Evolutionary conservation across 2,329 filamentous ascomycete species (phyloP), one percentile per base, ranked within the genome.

Genomic region (Aspergillus sp.): DNA sequence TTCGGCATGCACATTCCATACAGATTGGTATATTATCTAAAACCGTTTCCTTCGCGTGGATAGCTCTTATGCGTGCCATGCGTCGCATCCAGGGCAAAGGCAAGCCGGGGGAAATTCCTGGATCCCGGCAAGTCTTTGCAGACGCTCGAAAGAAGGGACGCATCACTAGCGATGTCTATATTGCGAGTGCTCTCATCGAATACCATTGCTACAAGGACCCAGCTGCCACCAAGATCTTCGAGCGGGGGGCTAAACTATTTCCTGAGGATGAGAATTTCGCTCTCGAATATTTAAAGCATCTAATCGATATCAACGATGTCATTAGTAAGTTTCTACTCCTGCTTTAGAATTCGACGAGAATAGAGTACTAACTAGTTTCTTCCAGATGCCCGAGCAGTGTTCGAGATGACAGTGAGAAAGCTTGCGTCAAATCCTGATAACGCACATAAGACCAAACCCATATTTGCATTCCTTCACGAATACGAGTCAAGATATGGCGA

Each of bases 401-500:
- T 99, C 68, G 95, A 98, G 73, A 97, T 93, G 15, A 92, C 93
- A 15, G 90, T 97, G 59, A 90, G 89, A 69, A 88, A 88, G 61
- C 83, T 98, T 44, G 85, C 89, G 7, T 83, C 89, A 22, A 95
- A 93, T 64, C 86, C 90, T 0, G 90, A 92, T 64, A 85, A 86
- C 11, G 77, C 88, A 1, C 76, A 82, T 54, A 95, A 92, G 69
- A 86, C 93, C 8, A 96, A 95, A 72, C 85, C 89, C 1, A 84
- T 99, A 0, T 96, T 96, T 68, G 82, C 87, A 2, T 98, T 93
- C 76, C 93, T 99, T 73, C 93, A 99, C 76, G 89, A 93, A 66
- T 96, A 96, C 71, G 95, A 99, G 77, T 93, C 92, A 11, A 88
- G 92, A 63, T 99, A 93, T 68, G 95, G 96, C 56, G 95, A 99